Evolutionary conservation across 768 basidiomycete genomes (phyloP).

Genomic region (Hemileccinum impolitum): DNA sequence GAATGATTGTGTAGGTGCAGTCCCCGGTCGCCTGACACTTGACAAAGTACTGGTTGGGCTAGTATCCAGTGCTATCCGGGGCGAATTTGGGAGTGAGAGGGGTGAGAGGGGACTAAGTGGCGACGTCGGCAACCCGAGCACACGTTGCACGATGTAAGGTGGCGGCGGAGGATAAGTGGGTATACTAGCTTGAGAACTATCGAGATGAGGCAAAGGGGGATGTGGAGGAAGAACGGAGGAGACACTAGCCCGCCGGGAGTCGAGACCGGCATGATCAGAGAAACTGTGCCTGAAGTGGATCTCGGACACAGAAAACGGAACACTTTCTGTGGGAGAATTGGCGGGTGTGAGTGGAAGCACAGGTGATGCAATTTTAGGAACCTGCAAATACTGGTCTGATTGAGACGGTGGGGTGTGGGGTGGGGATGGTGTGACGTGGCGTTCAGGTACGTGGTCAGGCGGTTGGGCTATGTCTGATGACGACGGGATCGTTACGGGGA

Average conservation of each 20-base stretch:
- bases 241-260: conserved; percentile 33
- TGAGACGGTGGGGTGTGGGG: conserved; percentile 10
- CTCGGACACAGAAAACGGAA: conserved; percentile 54
- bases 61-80: neutral
- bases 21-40: conserved; percentile 4
- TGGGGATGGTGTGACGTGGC: conserved; percentile 16
- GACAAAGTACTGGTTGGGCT: neutral
- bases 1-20: conserved; percentile 1
- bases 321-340: conserved; percentile 54
- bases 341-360: conserved; percentile 27
- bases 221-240: conserved; percentile 41
- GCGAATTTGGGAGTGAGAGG: neutral
- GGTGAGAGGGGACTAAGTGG: conserved; percentile 17
- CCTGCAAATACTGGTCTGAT: conserved; percentile 27
- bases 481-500: conserved; percentile 44
- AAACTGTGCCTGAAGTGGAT: conserved; percentile 45
- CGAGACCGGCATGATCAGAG: conserved; percentile 29
- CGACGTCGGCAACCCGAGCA: conserved; percentile 27
- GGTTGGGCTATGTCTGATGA: conserved; percentile 34
- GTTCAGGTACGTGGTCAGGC: conserved; percentile 14
- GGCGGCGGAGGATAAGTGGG: conserved; percentile 20
- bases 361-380: conserved; percentile 22
- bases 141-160: conserved; percentile 31
- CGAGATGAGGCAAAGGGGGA: conserved; percentile 35
- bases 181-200: conserved; percentile 17